Evolutionary conservation across 352 stramenopile species (phyloP), one percentile per base, ranked within the genome.

Genomic region (Globisporangium irregulare): DNA sequence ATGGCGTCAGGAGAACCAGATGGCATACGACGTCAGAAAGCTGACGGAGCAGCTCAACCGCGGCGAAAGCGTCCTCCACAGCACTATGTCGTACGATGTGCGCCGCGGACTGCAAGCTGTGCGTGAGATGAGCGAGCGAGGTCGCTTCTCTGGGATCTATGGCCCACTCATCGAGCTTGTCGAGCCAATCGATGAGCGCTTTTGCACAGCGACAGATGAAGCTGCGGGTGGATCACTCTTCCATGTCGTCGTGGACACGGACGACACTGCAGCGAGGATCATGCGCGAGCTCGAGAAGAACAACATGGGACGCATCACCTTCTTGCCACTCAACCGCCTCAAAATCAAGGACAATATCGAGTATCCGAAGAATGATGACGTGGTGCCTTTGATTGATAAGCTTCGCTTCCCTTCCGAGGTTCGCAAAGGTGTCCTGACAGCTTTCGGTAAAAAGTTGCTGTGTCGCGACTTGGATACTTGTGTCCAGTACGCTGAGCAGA

Each of bases 171-270:
- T 99, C 66, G 97, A 99, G 34, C 95, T 99, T 41, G 90, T 99
- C 46, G 81, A 83, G 62, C 89, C 88, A 32, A 76, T 87, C 0
- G 88, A 94, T 34, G 84, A 97, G 34, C 85, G 89, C 32, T 99
- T 99, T 72, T 96, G 92, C 63, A 98, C 91, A 15, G 97, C 96
- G 32, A 83, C 98, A 1, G 98, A 99, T 73, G 95, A 99, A 63
- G 96, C 97, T 46, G 97, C 97, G 4, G 95, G 98, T 9, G 97
- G 95, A 38, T 86, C 89, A 51, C 87, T 99, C 25, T 99, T 99
- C 77, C 97, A 99, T 73, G 95, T 99, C 18, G 97, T 99, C 59
- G 98, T 99, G 24, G 97, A 99, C 77, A 98, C 91, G 3, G 98
- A 99, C 72, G 95, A 97, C 56, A 99, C 97, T 18, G 98, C 97